Base-by-base conservation (phyloP, 2,329 filamentous ascomycete genomes). In the Calonectria multiphialidica region DNA sequence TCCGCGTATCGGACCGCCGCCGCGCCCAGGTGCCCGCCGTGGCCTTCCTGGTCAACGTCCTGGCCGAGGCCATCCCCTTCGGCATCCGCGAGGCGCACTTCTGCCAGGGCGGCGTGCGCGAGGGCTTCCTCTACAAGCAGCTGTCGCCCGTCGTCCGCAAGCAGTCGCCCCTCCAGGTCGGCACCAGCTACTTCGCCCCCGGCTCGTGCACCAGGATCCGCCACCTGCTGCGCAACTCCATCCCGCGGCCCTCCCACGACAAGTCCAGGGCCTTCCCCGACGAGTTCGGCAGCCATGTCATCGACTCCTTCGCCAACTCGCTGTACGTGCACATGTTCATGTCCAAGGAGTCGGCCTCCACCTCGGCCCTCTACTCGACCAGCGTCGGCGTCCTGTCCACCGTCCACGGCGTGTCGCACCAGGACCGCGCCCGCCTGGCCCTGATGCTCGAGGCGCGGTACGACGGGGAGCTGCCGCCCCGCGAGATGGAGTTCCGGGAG, bases 21-120 rank as follows among this genome's bases (percentile, higher is more conserved):
- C 90, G 91, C 9, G 86, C 86, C 1, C 93, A 94, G 79, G 91
- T 94, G 5, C 92, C 92, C 0, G 92, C 93, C 0, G 91, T 94
- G 1, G 90, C 91, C 0, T 91, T 93, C 72, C 84, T 94, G 4
- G 88, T 94, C 45, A 88, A 89, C n/a, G 90, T 91, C 37, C 85
- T 94, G 1, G 86, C 88, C 7, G 85, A 90, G 68, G 89, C 90
- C 3, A 84, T 94, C 13, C 92, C 92, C 0, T 83, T 85, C 45
- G 83, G 83, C n/a, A 90, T 93, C 73, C 87, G 88, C 49, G 86
- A 88, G 42, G 90, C 93, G 2, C 88, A 90, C 37, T 94, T 94
- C 83, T 93, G 91, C 72, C 93, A 94, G 79, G 93, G 93, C 21
- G 93, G 93, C 5, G 91, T 94, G 2, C 85, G 93, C 35, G 93